Evolutionary conservation across 768 basidiomycete genomes (phyloP).

Genomic region (Boletellus ananas): DNA sequence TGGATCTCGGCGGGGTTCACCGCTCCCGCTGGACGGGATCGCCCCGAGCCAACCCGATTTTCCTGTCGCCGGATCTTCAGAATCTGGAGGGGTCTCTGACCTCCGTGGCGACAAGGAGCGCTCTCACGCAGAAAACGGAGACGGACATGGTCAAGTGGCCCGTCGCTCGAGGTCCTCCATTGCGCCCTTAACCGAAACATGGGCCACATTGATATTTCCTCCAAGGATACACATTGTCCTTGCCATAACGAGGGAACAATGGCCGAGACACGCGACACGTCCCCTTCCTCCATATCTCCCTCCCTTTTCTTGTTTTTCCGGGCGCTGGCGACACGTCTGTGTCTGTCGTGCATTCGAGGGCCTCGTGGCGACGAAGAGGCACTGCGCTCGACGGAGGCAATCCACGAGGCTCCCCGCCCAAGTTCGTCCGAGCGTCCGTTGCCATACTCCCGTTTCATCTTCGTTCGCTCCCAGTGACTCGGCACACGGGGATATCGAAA

Average conservation of each 20-base stretch:
- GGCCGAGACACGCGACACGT: slow-evolving; percentile 15
- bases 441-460: slow-evolving; percentile 23
- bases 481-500: slow-evolving; percentile 11
- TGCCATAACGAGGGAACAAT: slow-evolving; percentile 33
- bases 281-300: too few species aligned
- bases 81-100: slow-evolving; percentile 4
- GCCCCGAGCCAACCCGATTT: slow-evolving; percentile 15
- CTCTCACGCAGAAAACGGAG: slow-evolving; percentile 14
- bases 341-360: slow-evolving; percentile 6
- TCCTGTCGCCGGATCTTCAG: slow-evolving; percentile 24
- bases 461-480: slow-evolving; percentile 6
- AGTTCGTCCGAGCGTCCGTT: slow-evolving; percentile 12
- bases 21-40: slow-evolving; percentile 19
- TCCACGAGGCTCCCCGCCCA: slow-evolving; percentile 8
- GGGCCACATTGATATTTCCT: slow-evolving; percentile 15
- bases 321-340: slow-evolving; percentile 8
- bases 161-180: slow-evolving; percentile 1
- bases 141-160: slow-evolving; percentile 21
- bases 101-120: background rate
- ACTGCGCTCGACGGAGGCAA: slow-evolving; percentile 6
- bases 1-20: background rate
- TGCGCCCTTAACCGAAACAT: slow-evolving; percentile 20
- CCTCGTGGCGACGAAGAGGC: too few species aligned
- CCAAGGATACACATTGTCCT: slow-evolving; percentile 25
- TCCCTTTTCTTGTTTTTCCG: slow-evolving; percentile 5